phyloP scores from a whole-genome alignment of 1,284 basidiomycete species.

The Leccinum pachyderme region DNA sequence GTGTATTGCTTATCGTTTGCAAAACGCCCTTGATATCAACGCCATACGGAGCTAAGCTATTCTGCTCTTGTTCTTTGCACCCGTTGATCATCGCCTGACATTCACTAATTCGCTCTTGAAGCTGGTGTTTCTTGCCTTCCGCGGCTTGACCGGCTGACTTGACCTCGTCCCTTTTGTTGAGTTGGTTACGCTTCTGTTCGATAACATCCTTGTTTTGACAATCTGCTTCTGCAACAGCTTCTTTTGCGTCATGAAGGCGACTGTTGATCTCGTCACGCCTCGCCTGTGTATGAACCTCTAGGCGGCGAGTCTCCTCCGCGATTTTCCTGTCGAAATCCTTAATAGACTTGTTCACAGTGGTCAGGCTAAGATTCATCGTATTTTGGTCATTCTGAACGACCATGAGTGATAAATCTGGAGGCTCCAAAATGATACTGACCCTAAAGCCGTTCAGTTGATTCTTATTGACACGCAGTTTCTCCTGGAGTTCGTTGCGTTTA shows the following conservation, averaged over 20 bases:
- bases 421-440: slow-evolving; percentile 35
- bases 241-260: slow-evolving; percentile 46
- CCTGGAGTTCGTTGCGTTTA: slow-evolving; percentile 43
- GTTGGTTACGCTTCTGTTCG: slow-evolving; percentile 33
- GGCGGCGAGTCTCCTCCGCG: slow-evolving; percentile 50
- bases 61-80: slow-evolving; percentile 49
- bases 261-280: slow-evolving; percentile 57
- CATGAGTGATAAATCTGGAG: background rate
- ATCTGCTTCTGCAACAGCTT: slow-evolving; percentile 38
- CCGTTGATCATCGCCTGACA: slow-evolving; percentile 47
- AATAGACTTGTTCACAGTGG: slow-evolving; percentile 44
- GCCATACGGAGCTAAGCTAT: slow-evolving; percentile 63
- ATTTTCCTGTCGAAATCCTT: slow-evolving; percentile 52
- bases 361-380: slow-evolving; percentile 46
- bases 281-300: slow-evolving; percentile 56
- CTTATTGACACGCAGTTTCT: slow-evolving; percentile 47
- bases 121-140: slow-evolving; percentile 32
- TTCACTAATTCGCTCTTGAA: slow-evolving; percentile 42
- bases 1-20: slow-evolving; percentile 49
- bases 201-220: slow-evolving; percentile 34
- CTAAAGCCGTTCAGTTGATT: slow-evolving; percentile 42
- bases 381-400: slow-evolving; percentile 45
- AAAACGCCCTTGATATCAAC: slow-evolving; percentile 61
- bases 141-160: slow-evolving; percentile 35
- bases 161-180: slow-evolving; percentile 32